Percentiles rank a stretch among this genome's conserved stretches.
phyloP scores from a whole-genome alignment of 257 asterid genomes.

The Solanum corneliomulleri region DNA sequence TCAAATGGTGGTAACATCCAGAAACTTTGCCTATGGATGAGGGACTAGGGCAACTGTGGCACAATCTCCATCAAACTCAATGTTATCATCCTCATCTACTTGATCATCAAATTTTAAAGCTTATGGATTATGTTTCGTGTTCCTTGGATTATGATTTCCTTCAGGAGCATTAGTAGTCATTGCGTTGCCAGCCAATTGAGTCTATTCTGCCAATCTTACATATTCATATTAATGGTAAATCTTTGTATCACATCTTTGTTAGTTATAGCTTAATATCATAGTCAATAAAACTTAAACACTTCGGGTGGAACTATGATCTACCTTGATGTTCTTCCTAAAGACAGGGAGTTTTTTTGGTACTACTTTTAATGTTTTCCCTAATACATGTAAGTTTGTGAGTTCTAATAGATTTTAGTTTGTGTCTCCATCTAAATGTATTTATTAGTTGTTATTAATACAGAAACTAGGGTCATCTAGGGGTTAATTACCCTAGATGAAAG shows the following conservation, averaged over 20 bases:
- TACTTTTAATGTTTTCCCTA: no score
- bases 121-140: not conserved
- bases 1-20: not conserved
- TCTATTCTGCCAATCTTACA: not conserved
- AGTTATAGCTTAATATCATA: no score
- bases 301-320: not conserved
- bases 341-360: not conserved
- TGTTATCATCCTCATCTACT: not conserved
- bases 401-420: no score
- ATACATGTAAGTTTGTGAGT: no score
- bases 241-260: not conserved
- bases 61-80: not conserved
- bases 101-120: not conserved
- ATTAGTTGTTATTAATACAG: no score
- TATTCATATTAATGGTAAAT: not conserved
- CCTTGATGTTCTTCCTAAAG: not conserved
- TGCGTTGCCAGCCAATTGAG: not conserved
- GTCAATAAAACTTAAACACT: no score
- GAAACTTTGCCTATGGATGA: not conserved
- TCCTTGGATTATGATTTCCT: not conserved
- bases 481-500: not conserved
- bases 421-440: no score
- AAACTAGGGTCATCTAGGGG: not conserved
- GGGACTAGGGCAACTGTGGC: not conserved
- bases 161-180: not conserved